These are phyloP conservation scores for Trichocladium antarcticum DNA, from an alignment of 495 filamentous ascomycete genomes.

Conservation along the genomic window DNA sequence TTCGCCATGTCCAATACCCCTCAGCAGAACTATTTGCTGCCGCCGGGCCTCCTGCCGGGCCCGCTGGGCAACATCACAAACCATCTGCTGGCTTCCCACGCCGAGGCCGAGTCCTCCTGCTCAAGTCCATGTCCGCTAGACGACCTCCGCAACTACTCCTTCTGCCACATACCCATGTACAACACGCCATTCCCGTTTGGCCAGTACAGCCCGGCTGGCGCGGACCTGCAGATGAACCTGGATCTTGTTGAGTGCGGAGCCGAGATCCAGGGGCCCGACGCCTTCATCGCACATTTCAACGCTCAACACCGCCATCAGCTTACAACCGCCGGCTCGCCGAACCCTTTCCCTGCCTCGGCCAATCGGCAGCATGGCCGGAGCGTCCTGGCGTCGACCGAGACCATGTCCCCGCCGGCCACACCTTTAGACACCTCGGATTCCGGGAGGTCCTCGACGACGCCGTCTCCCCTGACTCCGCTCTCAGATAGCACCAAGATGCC, in stretches of 20 bases:
- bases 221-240: conserved; percentile 11
- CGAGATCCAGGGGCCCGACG: conserved; percentile 19
- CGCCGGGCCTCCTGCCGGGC: conserved; percentile 7
- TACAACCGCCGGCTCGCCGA: background rate
- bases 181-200: conserved; percentile 11
- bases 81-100: conserved; percentile 21
- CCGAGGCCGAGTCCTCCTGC: conserved; percentile 15
- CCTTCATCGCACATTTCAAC: conserved; percentile 26
- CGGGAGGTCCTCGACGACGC: conserved; percentile 17
- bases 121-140: conserved; percentile 22
- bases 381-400: conserved; percentile 12
- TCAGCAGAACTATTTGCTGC: conserved; percentile 9
- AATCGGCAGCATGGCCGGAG: background rate
- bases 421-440: conserved; percentile 24
- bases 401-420: conserved; percentile 18
- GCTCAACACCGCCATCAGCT: conserved; percentile 18
- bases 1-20: conserved; percentile 13
- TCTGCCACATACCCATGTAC: conserved; percentile 22
- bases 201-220: conserved; percentile 11
- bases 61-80: conserved; percentile 20
- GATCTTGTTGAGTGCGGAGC: conserved; percentile 23
- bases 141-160: conserved; percentile 18
- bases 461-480: conserved; percentile 22
- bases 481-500: conserved; percentile 19
- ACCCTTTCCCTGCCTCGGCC: background rate